Evolutionary conservation across 2,329 filamentous ascomycete species (phyloP).

Genomic region (Colletotrichum sp.): DNA sequence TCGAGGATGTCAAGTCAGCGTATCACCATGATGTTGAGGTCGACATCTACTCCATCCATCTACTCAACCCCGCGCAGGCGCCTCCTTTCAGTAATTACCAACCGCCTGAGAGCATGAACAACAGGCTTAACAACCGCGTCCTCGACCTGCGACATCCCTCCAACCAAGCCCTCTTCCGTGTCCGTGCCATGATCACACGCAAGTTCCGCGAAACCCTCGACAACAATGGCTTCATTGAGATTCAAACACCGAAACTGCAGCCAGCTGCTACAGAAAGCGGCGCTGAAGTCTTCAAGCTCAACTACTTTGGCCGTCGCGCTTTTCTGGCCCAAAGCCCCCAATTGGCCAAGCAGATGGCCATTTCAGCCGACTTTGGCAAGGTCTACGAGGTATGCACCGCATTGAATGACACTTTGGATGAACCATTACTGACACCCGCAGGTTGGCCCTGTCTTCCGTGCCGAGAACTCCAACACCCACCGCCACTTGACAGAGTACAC

Average conservation of each 20-base stretch:
- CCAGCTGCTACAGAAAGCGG: constrained; percentile 90
- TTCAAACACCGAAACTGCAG: constrained; percentile 92
- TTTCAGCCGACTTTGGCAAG: constrained; percentile 85
- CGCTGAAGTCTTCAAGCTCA: constrained; percentile 87
- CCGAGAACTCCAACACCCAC: constrained; percentile 95
- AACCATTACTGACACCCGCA: constrained; percentile 5
- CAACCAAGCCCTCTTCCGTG: constrained; percentile 86
- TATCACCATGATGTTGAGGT: constrained; percentile 80
- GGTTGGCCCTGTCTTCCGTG: constrained; percentile 88
- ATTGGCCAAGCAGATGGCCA: constrained; percentile 90
- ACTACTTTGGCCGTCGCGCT: constrained; percentile 87
- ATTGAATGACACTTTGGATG: not conserved
- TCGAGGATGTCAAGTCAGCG: constrained; percentile 76
- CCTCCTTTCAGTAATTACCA: constrained; percentile 56
- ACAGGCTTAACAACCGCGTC: constrained; percentile 56
- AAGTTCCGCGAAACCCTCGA: constrained; percentile 81
- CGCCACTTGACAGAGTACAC: constrained; percentile 95
- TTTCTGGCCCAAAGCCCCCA: constrained; percentile 94
- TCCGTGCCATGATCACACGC: constrained; percentile 81
- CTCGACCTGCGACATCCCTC: constrained; percentile 86
- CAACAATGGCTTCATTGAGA: constrained; percentile 82
- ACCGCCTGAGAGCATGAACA: constrained; percentile 33
- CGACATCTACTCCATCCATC: constrained; percentile 61
- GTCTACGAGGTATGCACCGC: constrained; percentile 73
- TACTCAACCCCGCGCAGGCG: constrained; percentile 56